phyloP scores from a whole-genome alignment of 345 rosid species.

The Anastatica hierochuntica region DNA sequence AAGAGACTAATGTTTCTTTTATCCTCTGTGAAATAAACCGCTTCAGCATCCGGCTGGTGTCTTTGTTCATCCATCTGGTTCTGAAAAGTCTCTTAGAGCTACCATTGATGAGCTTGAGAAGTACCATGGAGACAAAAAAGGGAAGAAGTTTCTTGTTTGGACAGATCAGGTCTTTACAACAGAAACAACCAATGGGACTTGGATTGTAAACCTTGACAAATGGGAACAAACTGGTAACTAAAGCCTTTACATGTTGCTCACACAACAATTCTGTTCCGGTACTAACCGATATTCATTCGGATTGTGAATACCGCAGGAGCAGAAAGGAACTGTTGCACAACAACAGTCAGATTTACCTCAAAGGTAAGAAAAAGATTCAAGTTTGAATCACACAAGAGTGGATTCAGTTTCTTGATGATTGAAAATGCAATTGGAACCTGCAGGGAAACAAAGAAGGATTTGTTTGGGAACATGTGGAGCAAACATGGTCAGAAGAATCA shows the following conservation, averaged over 20 bases:
- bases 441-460: constrained; percentile 38
- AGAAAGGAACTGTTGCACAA: constrained; percentile 46
- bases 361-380: constrained; percentile 32
- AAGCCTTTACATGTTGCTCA: not conserved
- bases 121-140: constrained; percentile 63
- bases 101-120: constrained; percentile 42
- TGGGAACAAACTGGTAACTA: constrained; percentile 71
- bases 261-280: not conserved
- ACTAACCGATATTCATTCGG: not conserved
- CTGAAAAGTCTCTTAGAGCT: constrained; percentile 48
- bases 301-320: constrained; percentile 34
- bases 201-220: constrained; percentile 63
- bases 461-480: constrained; percentile 47
- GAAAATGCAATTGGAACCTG: not conserved
- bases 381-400: not conserved
- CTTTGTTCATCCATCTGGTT: constrained; percentile 66
- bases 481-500: constrained; percentile 57
- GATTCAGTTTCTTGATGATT: constrained; percentile 3
- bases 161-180: constrained; percentile 54
- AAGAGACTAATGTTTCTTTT: not conserved
- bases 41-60: constrained; percentile 48
- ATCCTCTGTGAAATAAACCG: not conserved
- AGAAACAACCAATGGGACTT: constrained; percentile 43
- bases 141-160: constrained; percentile 61
- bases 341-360: constrained; percentile 35